These are phyloP conservation scores for Colletotrichum acutatum DNA, from an alignment of 2,329 filamentous ascomycete species.

Conservation along the genomic window DNA sequence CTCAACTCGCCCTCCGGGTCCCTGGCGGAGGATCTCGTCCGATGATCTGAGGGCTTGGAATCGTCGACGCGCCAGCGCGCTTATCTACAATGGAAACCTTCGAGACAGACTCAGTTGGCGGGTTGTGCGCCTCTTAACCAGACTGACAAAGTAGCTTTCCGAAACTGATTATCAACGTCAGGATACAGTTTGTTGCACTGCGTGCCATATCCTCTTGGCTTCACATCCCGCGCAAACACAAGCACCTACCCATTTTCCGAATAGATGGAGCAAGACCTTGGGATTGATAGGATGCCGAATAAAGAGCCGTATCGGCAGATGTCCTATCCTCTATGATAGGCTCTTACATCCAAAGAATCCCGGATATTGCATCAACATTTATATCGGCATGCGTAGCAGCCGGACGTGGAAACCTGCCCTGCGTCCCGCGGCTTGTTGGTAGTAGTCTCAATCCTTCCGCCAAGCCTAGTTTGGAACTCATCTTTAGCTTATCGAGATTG, in stretches of 20 bases:
- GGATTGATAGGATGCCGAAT: not conserved
- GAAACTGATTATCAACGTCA: not conserved
- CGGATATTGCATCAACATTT: slow-evolving; percentile 1
- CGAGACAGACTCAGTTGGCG: not conserved
- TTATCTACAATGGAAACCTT: not conserved
- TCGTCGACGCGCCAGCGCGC: not conserved
- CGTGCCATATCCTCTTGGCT: not conserved
- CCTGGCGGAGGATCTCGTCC: slow-evolving; percentile 27
- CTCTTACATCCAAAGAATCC: not conserved
- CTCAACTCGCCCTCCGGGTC: slow-evolving; percentile 4
- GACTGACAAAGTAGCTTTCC: not conserved
- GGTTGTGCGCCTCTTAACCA: not conserved
- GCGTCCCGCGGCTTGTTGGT: not conserved
- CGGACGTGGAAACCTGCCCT: not conserved
- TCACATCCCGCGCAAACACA: not conserved
- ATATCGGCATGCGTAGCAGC: not conserved
- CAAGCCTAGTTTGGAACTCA: not conserved
- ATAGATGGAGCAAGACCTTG: not conserved
- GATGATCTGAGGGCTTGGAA: not conserved
- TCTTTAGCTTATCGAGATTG: not conserved
- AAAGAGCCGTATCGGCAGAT: not conserved
- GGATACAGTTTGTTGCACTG: no score
- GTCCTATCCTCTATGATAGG: not conserved
- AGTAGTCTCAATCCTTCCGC: not conserved
- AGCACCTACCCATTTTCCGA: not conserved